Evolutionary conservation across 805 yeast species (phyloP), one percentile per base, ranked within the genome.

Genomic region (Wickerhamiella occidentalis): DNA sequence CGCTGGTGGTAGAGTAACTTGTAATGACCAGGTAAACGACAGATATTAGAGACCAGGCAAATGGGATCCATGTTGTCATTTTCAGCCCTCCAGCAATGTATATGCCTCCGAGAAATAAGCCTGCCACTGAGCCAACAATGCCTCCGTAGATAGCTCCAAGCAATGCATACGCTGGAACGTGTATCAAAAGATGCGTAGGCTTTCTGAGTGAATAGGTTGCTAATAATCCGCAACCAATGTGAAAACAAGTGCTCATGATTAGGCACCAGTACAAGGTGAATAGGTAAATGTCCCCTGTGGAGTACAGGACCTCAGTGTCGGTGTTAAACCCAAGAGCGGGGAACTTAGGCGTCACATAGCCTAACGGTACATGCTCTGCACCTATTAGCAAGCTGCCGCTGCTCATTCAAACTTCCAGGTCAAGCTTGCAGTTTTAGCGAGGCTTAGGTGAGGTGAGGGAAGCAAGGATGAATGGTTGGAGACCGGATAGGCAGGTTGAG

Each of bases 11-110:
- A 3, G 29, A 40, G 61, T 82, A 85, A 5, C 84, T 74, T 7
- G 80, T 74, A 29, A 81, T 69, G 30, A 85, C 72, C 60, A 82
- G 77, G 63, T 76, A 83, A 40, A 86, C 60, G 5, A 84, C 71
- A 56, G 78, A 79, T 3, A 82, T 74, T 2, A 82, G 64, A 0
- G 79, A 94, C 78, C 88, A 85, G 49, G 82, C 75, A 55, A 90
- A 73, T 0, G 98, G 97, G 6, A 90, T 78, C 98, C 98, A 90
- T 0, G 96, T 85, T 11, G 94, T 81, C 94, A 92, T 85, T 19
- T 82, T 75, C 58, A 90, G 78, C 21, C 82, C 72, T 0, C 95
- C 95, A 0, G 94, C 79, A 49, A 74, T 70, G 66, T 88, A 88
- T 6, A 87, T 74, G 1, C 86, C 83, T 30, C 80, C 80, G 15